A percentile compares a stretch with the other conserved stretches of the same genome.
These are phyloP conservation scores for Camelina laxa DNA, from an alignment of 345 rosid genomes.

Conservation along the genomic window DNA sequence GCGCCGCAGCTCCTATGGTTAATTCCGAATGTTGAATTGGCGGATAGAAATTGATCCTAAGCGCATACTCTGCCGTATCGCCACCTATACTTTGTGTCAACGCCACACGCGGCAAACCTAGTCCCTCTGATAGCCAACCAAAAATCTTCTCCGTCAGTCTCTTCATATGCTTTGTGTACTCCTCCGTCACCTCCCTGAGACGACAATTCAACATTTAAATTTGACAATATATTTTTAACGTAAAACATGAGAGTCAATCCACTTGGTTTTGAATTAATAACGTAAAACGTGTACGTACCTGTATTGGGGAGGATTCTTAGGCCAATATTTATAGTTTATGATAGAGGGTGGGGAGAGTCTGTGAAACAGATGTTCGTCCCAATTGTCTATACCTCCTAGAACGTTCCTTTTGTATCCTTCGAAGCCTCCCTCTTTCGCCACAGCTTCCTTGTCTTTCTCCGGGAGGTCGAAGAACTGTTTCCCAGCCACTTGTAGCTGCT, in stretches of 20 bases:
- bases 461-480: conserved; percentile 17
- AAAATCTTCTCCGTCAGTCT: not conserved
- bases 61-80: not conserved
- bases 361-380: conserved; percentile 17
- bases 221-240: not conserved
- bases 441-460: not conserved
- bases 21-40: not conserved
- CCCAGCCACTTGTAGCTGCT: conserved; percentile 44
- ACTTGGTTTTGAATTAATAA: not conserved
- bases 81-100: not conserved
- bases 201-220: not conserved
- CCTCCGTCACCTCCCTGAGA: conserved; percentile 18
- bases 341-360: conserved; percentile 13
- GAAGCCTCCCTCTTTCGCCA: conserved; percentile 6
- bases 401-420: not conserved
- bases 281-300: not conserved
- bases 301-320: conserved; percentile 16
- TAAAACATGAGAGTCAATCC: not conserved
- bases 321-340: conserved; percentile 5
- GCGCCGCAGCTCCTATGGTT: not conserved
- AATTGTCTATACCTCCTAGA: not conserved
- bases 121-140: not conserved
- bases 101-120: not conserved
- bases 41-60: not conserved
- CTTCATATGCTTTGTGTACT: conserved; percentile 4